Evolutionary conservation across 352 stramenopile genomes (phyloP).

Genomic region (Elongisporangium anandrum): DNA sequence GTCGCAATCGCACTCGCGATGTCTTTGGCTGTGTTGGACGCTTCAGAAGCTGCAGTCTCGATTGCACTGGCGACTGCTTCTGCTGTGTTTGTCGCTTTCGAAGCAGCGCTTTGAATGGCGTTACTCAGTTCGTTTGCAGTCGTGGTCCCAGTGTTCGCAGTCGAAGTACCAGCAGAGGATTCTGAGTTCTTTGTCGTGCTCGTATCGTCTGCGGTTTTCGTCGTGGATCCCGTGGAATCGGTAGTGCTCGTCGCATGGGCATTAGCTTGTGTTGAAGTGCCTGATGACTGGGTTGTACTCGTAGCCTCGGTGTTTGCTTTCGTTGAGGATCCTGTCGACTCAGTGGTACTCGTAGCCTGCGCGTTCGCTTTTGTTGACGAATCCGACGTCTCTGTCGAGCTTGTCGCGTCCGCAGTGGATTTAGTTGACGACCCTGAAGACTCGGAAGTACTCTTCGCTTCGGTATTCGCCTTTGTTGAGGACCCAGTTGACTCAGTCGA

Average conservation of each 20-base stretch:
- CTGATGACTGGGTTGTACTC: neutral
- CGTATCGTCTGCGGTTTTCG: neutral
- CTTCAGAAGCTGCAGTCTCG: neutral
- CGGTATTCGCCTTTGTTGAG: neutral
- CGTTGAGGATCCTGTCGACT: neutral
- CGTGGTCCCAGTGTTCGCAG: neutral
- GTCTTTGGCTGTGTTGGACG: neutral
- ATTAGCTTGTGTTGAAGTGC: neutral
- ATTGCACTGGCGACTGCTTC: neutral
- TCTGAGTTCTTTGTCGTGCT: neutral
- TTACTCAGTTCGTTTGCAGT: neutral
- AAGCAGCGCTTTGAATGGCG: neutral
- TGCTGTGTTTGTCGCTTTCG: neutral
- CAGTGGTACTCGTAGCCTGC: neutral
- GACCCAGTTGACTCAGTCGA: neutral
- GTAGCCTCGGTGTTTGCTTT: neutral
- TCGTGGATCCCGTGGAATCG: neutral
- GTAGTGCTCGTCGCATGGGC: neutral
- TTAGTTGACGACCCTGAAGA: neutral
- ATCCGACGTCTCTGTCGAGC: neutral
- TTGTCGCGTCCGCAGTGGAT: neutral
- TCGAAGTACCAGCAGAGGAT: neutral
- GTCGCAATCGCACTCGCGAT: neutral
- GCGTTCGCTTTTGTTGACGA: neutral
- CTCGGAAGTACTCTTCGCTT: neutral